Percentiles rank a stretch among this genome's conserved stretches.
Evolutionary conservation across 2,329 filamentous ascomycete species (phyloP).

Genomic region (Bipolaris victoriae): DNA sequence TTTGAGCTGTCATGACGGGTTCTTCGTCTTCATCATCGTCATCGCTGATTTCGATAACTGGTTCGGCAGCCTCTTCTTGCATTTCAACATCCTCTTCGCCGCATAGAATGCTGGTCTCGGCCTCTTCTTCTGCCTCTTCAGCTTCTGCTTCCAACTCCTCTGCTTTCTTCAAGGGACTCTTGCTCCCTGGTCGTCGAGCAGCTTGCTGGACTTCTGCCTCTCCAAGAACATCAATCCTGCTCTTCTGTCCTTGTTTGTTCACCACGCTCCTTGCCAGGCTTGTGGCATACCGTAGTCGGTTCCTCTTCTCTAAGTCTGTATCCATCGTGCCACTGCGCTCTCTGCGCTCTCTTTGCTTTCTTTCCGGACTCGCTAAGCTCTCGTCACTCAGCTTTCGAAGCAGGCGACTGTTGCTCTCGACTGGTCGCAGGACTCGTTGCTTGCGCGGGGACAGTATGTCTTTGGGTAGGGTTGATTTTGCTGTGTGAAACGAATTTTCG

Average conservation of each 20-base stretch:
- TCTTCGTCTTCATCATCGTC: slow-evolving; percentile 43
- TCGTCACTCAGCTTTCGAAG: slow-evolving; percentile 38
- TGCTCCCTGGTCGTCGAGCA: slow-evolving; percentile 3
- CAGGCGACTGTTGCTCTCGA: slow-evolving; percentile 41
- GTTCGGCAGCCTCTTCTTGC: slow-evolving; percentile 5
- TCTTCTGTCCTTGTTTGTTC: slow-evolving; percentile 25
- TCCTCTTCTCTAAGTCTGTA: slow-evolving; percentile 24
- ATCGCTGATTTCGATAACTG: slow-evolving; percentile 16
- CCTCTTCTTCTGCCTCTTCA: slow-evolving; percentile 23
- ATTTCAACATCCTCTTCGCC: slow-evolving; percentile 32
- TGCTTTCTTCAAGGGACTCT: slow-evolving; percentile 11
- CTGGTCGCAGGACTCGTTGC: slow-evolving; percentile 42
- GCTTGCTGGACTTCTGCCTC: slow-evolving; percentile 24
- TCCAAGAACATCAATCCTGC: slow-evolving; percentile 23
- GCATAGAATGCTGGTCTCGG: slow-evolving; percentile 41
- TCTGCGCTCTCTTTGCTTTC: slow-evolving; percentile 26
- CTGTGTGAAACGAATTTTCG: slow-evolving; percentile 32
- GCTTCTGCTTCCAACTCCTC: slow-evolving; percentile 17
- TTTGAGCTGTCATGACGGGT: slow-evolving; percentile 29
- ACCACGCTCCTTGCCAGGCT: slow-evolving; percentile 37
- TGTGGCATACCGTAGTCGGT: slow-evolving; percentile 34
- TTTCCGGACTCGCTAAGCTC: slow-evolving; percentile 40
- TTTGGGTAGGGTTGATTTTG: slow-evolving; percentile 22
- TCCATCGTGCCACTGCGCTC: slow-evolving; percentile 22
- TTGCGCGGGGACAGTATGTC: slow-evolving; percentile 33